Evolutionary conservation across 768 basidiomycete genomes (phyloP), one percentile per base, ranked within the genome.

Genomic region (Termitomyces eurrhizus): DNA sequence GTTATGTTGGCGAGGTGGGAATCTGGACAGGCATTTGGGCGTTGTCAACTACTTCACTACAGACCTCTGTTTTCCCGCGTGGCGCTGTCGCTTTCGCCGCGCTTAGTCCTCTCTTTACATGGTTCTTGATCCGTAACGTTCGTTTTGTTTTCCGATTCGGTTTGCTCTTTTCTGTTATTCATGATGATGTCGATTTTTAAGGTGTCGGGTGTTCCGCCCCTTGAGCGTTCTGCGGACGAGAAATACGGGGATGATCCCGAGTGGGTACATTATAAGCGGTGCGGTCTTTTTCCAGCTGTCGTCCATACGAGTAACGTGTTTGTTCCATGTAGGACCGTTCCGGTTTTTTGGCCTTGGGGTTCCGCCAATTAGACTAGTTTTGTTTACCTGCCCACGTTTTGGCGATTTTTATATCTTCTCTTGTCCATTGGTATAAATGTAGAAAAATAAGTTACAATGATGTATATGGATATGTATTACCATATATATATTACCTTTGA

Each of bases 261-360:
- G 39, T 54, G 52, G 52, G 29, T 54, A 6, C 39, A 39, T 29
- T 54, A 54, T 54, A 54, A 54, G 39, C 29, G 24, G 52, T 54
- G 18, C 24, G 52, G 6, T 18, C 2, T 8, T 5, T 37, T 9
- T 21, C 11, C 11, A n/a, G 2, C 4, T 7, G 8, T 53, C 21
- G 1, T 2, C 12, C 2, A 9, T 18, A 5, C 2, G 24, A 53
- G 3, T 54, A 26, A 54, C 11, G 26, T 0, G 11, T 41, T 7
- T 52, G 37, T 8, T 14, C 24, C 13, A 2, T 37, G 13, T 14
- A 54, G 52, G 24, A 41, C 16, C 5, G 52, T 54, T 29, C 52
- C 52, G 16, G n/a, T 54, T 26, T 54, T 54, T 41, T 54, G 52
- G 52, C 52, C 52, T n/a, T 41, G 37, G 52, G 52, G 52, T 29